Evolutionary conservation across 768 basidiomycete species (phyloP).

Genomic region (Lactifluus piperatus): DNA sequence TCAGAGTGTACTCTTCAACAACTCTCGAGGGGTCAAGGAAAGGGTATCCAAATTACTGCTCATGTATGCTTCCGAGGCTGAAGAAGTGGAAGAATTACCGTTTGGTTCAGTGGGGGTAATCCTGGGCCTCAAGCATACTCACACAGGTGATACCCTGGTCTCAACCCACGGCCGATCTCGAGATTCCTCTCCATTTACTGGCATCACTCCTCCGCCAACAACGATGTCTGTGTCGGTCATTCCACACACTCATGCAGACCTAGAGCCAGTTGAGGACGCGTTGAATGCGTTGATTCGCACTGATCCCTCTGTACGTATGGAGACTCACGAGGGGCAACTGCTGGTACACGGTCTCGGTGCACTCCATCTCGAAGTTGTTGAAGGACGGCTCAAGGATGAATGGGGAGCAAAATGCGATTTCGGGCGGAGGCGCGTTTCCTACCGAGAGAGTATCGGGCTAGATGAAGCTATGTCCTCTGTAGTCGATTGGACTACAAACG

Average conservation of each 20-base stretch:
- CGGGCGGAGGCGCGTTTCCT: slow-evolving; percentile 70
- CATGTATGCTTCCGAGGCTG: slow-evolving; percentile 64
- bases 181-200: slow-evolving; percentile 39
- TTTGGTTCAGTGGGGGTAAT: slow-evolving; percentile 82
- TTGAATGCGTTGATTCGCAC: slow-evolving; percentile 67
- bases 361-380: slow-evolving; percentile 83
- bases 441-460: slow-evolving; percentile 50
- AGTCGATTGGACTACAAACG: slow-evolving; percentile 53
- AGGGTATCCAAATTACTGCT: slow-evolving; percentile 66
- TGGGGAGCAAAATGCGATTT: slow-evolving; percentile 74
- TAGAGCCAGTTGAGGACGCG: slow-evolving; percentile 70
- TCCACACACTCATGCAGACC: slow-evolving; percentile 71
- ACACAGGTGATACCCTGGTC: slow-evolving; percentile 81
- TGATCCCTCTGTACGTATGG: slow-evolving; percentile 80
- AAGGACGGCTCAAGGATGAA: slow-evolving; percentile 71
- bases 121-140: slow-evolving; percentile 72
- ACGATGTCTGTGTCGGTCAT: slow-evolving; percentile 81
- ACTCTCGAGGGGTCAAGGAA: slow-evolving; percentile 60
- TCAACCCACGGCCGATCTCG: slow-evolving; percentile 34
- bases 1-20: slow-evolving; percentile 54
- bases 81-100: slow-evolving; percentile 73
- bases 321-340: slow-evolving; percentile 74
- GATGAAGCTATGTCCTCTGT: slow-evolving; percentile 23
- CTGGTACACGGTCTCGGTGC: slow-evolving; percentile 79
- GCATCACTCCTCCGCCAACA: slow-evolving; percentile 70